Conservation (phyloP, 805 yeast genomes). For the Kuraishia ogatae region DNA sequence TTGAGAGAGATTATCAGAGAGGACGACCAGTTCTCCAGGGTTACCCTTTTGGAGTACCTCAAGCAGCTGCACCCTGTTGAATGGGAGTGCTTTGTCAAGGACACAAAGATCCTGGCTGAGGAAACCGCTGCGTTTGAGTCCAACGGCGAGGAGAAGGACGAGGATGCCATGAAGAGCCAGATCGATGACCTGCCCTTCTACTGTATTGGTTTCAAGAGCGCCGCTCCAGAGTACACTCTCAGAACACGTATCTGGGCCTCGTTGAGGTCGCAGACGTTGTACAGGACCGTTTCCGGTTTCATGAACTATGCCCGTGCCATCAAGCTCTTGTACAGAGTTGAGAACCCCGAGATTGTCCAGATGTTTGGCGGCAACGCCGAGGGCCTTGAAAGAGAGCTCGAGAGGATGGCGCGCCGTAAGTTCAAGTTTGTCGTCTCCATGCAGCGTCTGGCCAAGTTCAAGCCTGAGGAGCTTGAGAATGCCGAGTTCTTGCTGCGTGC, state of each 20-base stretch:
- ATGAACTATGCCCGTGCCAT: slow-evolving; percentile 98
- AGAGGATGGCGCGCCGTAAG: slow-evolving; percentile 79
- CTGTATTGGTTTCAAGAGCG: slow-evolving; percentile 95
- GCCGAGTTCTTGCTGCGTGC: slow-evolving; percentile 77
- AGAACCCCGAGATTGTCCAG: slow-evolving; percentile 91
- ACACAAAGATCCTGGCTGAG: slow-evolving; percentile 90
- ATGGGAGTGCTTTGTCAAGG: slow-evolving; percentile 97
- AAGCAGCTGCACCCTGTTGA: slow-evolving; percentile 94
- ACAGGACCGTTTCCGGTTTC: slow-evolving; percentile 96
- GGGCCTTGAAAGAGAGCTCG: slow-evolving; percentile 90
- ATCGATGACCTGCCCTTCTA: slow-evolving; percentile 90
- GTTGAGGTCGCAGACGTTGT: slow-evolving; percentile 89
- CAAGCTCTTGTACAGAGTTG: slow-evolving; percentile 87
- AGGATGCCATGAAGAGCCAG: slow-evolving; percentile 64
- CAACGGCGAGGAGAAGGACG: slow-evolving; percentile 51
- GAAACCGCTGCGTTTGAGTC: slow-evolving; percentile 80
- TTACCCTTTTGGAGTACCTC: slow-evolving; percentile 86
- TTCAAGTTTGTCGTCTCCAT: slow-evolving; percentile 76
- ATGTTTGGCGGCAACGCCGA: slow-evolving; percentile 99
- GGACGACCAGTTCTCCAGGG: slow-evolving; percentile 94
- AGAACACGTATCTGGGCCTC: slow-evolving; percentile 99
- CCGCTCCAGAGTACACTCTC: slow-evolving; percentile 92
- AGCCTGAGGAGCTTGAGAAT: slow-evolving; percentile 66
- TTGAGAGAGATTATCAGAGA: slow-evolving; percentile 93
- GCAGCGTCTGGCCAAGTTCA: slow-evolving; percentile 74